Percentiles rank a stretch among this genome's conserved stretches.
These are phyloP conservation scores for Elsinoe batatas DNA, from an alignment of 2,329 filamentous ascomycete genomes.

Conservation along the genomic window DNA sequence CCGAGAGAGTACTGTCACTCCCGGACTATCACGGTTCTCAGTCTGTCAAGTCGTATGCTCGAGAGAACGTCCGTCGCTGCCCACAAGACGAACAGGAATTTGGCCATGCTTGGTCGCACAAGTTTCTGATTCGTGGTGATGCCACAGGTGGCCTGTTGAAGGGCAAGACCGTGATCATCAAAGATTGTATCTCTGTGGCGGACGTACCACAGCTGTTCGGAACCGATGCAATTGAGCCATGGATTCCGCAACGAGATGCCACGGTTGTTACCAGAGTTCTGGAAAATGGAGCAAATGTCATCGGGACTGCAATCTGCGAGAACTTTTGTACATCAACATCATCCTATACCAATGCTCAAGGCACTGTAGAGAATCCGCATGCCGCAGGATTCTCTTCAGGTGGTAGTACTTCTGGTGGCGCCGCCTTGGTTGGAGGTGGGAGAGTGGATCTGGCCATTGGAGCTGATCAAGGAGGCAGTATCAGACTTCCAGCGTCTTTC, in stretches of 20 bases:
- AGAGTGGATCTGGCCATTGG: conserved; percentile 31
- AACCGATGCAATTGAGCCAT: conserved; percentile 35
- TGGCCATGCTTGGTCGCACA: conserved; percentile 44
- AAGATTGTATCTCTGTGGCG: conserved; percentile 47
- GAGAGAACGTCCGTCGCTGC: conserved; percentile 36
- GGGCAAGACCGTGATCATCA: conserved; percentile 42
- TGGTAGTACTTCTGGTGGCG: conserved; percentile 39
- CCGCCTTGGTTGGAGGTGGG: conserved; percentile 34
- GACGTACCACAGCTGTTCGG: conserved; percentile 46
- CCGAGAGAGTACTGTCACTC: conserved; percentile 34
- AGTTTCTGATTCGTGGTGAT: conserved; percentile 35
- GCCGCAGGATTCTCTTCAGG: conserved; percentile 37
- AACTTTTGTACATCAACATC: conserved; percentile 43
- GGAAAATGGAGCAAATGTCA: conserved; percentile 42
- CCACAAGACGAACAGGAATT: conserved; percentile 32
- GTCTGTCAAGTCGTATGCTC: conserved; percentile 36
- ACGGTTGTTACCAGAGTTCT: conserved; percentile 44
- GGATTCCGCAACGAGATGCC: conserved; percentile 37
- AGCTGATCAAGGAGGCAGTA: conserved; percentile 32
- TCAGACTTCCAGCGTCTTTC: conserved; percentile 29
- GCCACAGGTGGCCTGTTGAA: conserved; percentile 24
- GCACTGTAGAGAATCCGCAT: conserved; percentile 34
- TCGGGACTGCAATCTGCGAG: conserved; percentile 45
- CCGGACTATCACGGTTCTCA: conserved; percentile 40
- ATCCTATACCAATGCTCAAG: conserved; percentile 30